These are phyloP conservation scores for Fusarium tricinctum DNA, from an alignment of 2,329 filamentous ascomycete species.

Conservation along the genomic window DNA sequence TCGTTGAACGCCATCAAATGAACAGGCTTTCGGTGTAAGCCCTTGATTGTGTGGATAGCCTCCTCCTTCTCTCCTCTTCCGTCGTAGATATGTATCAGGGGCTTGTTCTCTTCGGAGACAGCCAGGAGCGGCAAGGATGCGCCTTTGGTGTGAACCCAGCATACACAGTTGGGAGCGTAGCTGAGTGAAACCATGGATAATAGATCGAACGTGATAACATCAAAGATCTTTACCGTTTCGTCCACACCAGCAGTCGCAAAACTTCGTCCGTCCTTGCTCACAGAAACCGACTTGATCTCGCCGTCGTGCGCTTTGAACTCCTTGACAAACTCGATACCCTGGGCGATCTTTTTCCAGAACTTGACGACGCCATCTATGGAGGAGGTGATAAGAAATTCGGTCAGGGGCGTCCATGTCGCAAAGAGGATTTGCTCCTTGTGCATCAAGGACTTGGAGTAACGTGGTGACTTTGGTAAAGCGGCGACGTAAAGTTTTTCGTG, in stretches of 20 bases:
- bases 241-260: conserved; percentile 90
- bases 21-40: conserved; percentile 85
- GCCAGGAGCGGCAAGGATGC: conserved; percentile 90
- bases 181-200: conserved; percentile 85
- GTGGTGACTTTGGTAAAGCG: conserved; percentile 82
- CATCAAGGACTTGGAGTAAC: conserved; percentile 98
- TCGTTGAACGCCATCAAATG: conserved; percentile 92
- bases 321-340: conserved; percentile 97
- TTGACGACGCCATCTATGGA: conserved; percentile 97
- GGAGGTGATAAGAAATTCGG: conserved; percentile 95
- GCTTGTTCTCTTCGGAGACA: conserved; percentile 80
- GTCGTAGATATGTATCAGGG: conserved; percentile 86
- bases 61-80: conserved; percentile 84
- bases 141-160: conserved; percentile 91
- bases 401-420: conserved; percentile 87
- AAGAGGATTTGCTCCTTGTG: conserved; percentile 96
- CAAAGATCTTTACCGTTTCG: conserved; percentile 84
- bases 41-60: conserved; percentile 82
- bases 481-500: conserved; percentile 97
- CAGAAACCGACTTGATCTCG: conserved; percentile 85
- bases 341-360: conserved; percentile 97
- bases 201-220: conserved; percentile 88
- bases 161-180: conserved; percentile 81
- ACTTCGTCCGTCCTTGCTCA: conserved; percentile 90
- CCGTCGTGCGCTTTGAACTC: conserved; percentile 93